Conservation (phyloP, 371 early-diverging fungal species). For the Caulochytrium protostelioides region DNA sequence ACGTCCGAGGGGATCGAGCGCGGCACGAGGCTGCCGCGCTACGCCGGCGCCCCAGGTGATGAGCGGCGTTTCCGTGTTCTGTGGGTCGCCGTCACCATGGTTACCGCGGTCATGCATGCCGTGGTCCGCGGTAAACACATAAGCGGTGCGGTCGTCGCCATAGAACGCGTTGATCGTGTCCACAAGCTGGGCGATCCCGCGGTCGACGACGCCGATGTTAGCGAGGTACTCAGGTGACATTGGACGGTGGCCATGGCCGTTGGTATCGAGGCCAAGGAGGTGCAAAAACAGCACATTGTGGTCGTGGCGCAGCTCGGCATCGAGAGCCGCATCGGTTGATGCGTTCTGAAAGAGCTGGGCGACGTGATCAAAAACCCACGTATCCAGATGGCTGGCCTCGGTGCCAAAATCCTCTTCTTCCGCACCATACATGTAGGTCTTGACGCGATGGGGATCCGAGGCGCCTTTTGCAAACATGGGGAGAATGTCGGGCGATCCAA, state of each 20-base stretch:
- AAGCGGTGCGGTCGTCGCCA: conserved; percentile 59
- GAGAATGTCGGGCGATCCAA: conserved; percentile 88
- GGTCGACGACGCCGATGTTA: conserved; percentile 63
- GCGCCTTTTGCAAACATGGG: conserved; percentile 89
- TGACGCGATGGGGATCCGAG: conserved; percentile 44
- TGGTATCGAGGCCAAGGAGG: conserved; percentile 79
- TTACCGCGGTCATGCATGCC: conserved; percentile 77
- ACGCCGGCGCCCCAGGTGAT: conserved; percentile 91
- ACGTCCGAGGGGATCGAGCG: neutral
- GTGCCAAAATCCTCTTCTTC: conserved; percentile 72
- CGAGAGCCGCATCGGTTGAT: conserved; percentile 25
- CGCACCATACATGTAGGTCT: conserved; percentile 69
- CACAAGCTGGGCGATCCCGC: conserved; percentile 41
- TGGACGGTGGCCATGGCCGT: conserved; percentile 77
- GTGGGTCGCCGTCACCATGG: conserved; percentile 78
- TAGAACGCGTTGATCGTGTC: conserved; percentile 49
- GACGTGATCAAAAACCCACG: conserved; percentile 63
- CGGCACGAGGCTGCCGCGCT: too few relatives aligned
- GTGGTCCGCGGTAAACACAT: conserved; percentile 82
- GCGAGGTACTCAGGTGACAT: conserved; percentile 20
- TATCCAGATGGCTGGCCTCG: conserved; percentile 67
- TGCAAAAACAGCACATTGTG: conserved; percentile 76
- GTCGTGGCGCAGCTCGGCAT: conserved; percentile 37
- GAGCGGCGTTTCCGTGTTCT: conserved; percentile 79
- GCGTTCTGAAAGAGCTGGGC: conserved; percentile 31